These are phyloP conservation scores for Liquidambar formosana DNA, from an alignment of 164 flowering plant genomes.

Conservation along the genomic window DNA sequence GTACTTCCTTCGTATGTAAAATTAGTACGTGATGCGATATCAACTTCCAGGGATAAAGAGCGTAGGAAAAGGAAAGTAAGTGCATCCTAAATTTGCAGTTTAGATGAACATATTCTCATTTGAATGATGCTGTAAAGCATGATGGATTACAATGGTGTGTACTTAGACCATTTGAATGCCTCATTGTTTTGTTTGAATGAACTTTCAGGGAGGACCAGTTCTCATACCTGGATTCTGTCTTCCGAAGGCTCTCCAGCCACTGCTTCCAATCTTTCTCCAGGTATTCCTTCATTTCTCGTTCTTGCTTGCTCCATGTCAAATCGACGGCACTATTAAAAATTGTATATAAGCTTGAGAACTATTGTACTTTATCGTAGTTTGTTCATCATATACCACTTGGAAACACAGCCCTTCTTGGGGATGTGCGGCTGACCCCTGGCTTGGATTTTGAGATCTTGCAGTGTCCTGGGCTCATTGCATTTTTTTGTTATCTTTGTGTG, in stretches of 20 bases:
- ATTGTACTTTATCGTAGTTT: no score
- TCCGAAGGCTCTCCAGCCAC: slow-evolving; percentile 92
- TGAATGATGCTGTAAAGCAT: not conserved
- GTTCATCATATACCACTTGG: no score
- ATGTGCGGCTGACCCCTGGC: no score
- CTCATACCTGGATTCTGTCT: slow-evolving; percentile 92
- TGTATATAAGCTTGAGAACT: no score
- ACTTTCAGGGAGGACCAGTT: slow-evolving; percentile 84
- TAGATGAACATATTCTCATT: no score
- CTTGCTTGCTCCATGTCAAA: not conserved
- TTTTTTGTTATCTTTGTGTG: no score
- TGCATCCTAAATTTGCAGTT: not conserved
- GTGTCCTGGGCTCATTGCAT: no score
- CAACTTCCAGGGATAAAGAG: slow-evolving; percentile 90
- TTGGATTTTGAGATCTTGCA: no score
- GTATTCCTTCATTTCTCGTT: slow-evolving; percentile 29
- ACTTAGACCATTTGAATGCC: no score
- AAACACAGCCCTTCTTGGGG: no score
- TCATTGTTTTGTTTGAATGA: not conserved
- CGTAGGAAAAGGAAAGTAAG: slow-evolving; percentile 83
- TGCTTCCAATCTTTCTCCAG: slow-evolving; percentile 96
- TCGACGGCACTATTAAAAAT: no score
- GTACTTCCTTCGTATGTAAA: slow-evolving; percentile 87
- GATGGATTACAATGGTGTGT: not conserved
- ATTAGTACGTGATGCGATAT: slow-evolving; percentile 92